A percentile compares a stretch with the other conserved stretches of the same genome.
Evolutionary conservation across 768 basidiomycete genomes (phyloP).

Genomic region (Amanita rimosa): DNA sequence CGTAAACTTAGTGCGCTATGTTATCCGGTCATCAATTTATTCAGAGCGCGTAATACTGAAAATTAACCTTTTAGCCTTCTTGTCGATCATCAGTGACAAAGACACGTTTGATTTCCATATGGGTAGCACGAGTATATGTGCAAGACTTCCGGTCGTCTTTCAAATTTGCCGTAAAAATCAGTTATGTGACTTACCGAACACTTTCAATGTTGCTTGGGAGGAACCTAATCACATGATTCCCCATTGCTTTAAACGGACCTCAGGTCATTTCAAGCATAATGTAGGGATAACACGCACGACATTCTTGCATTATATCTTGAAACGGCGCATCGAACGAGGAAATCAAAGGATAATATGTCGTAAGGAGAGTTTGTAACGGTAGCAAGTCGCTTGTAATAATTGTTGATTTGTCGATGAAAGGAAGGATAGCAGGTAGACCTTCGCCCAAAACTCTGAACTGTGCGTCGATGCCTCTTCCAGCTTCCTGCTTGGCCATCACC

Average conservation of each 20-base stretch:
- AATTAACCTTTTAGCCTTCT: conserved; percentile 84
- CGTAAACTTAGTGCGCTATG: conserved; percentile 77
- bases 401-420: conserved; percentile 55
- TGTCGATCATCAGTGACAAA: conserved; percentile 88
- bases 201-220: conserved; percentile 9
- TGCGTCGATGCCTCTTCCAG: conserved; percentile 42
- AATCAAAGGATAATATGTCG: conserved; percentile 72
- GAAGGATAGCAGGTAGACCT: conserved; percentile 75
- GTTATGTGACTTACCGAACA: not conserved
- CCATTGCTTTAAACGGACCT: conserved; percentile 31
- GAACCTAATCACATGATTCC: conserved; percentile 69
- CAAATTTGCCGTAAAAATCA: not conserved
- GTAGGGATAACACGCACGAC: conserved; percentile 29
- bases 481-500: conserved; percentile 85
- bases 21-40: conserved; percentile 1
- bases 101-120: conserved; percentile 92
- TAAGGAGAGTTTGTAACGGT: conserved; percentile 56
- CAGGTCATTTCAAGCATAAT: not conserved
- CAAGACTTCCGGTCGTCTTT: conserved; percentile 33
- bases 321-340: conserved; percentile 54
- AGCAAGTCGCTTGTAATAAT: conserved; percentile 49
- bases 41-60: not conserved
- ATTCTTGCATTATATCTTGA: conserved; percentile 34
- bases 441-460: conserved; percentile 77
- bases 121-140: conserved; percentile 81